These are phyloP conservation scores for Tremellales sp. DNA, from an alignment of 1,284 basidiomycete species.

Conservation along the genomic window DNA sequence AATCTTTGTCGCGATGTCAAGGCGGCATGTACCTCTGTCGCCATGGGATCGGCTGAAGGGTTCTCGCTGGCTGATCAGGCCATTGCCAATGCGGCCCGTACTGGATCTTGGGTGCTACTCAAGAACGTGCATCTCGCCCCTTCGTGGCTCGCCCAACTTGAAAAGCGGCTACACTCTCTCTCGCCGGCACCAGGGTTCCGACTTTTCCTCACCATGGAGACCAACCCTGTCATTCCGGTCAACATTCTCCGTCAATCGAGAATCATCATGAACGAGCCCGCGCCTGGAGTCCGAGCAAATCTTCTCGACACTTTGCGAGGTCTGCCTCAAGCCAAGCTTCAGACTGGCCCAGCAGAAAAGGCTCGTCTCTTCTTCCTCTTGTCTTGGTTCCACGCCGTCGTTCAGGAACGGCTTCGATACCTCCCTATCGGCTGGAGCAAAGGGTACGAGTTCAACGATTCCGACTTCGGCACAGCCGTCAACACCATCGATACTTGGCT, in stretches of 20 bases:
- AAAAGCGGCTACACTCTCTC: conserved; percentile 92
- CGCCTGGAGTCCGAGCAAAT: conserved; percentile 92
- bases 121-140: conserved; percentile 96
- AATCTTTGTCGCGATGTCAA: conserved; percentile 74
- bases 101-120: conserved; percentile 88
- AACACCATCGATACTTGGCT: conserved; percentile 89
- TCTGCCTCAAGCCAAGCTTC: conserved; percentile 59
- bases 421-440: conserved; percentile 94
- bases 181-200: conserved; percentile 86
- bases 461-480: conserved; percentile 89
- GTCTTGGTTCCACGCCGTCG: conserved; percentile 97
- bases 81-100: conserved; percentile 80
- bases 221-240: conserved; percentile 76
- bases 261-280: conserved; percentile 95
- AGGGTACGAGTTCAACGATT: conserved; percentile 95
- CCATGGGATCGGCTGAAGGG: conserved; percentile 99
- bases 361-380: conserved; percentile 84
- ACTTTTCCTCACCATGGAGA: conserved; percentile 94
- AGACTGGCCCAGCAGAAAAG: conserved; percentile 83
- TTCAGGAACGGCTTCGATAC: conserved; percentile 92
- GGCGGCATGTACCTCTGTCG: conserved; percentile 74
- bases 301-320: conserved; percentile 81
- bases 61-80: conserved; percentile 90
- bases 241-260: conserved; percentile 92
- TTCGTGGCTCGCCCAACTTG: conserved; percentile 87